Base-by-base conservation (phyloP, 768 basidiomycete species). In the Macrolepiota albuminosa region DNA sequence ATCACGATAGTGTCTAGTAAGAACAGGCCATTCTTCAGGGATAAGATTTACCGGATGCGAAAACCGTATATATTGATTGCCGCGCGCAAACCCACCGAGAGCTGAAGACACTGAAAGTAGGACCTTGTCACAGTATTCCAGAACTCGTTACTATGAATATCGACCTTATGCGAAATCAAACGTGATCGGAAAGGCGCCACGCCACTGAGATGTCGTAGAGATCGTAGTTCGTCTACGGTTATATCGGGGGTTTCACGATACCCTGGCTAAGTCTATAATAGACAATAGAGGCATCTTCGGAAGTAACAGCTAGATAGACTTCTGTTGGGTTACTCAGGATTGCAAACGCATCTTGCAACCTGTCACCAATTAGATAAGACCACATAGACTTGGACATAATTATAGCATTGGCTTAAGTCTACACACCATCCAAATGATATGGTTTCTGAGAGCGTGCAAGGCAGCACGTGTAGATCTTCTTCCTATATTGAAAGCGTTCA, bases 201-300 rank as follows among this genome's bases (percentile, higher is more conserved):
- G 6, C 26, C 9, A 6, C 11, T 29, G 26, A 2, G 42, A 29
- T 9, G 26, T 37, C 21, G 34, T 21, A 21, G n/a, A 14, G 37
- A 39, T 37, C 8, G 18, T 36, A 2, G 33, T 43, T 43, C 33
- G 13, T 36, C 24, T 36, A 42, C 26, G 47, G 21, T 73, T 65
- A 89, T 48, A 88, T 73, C 11, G 81, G 76, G 29, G 88, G 90
- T 66, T 92, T 92, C 61, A 86, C 84, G 36, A 93, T 88, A 57
- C 89, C 91, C 53, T 80, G 78, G 67, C 86, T 87, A 60, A 93
- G 78, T 66, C 89, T 90, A 73, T 93, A 93, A 71, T 93, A 93
- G 54, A 93, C 91, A 49, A 88, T 86, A 9, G 91, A 91, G 11
- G 91, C 85, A 66, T 93, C 91, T 54, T 88, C 84, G 0, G 86